Evolutionary conservation across 306 rosid genomes (phyloP).

Genomic region (Mimosa pudica): DNA sequence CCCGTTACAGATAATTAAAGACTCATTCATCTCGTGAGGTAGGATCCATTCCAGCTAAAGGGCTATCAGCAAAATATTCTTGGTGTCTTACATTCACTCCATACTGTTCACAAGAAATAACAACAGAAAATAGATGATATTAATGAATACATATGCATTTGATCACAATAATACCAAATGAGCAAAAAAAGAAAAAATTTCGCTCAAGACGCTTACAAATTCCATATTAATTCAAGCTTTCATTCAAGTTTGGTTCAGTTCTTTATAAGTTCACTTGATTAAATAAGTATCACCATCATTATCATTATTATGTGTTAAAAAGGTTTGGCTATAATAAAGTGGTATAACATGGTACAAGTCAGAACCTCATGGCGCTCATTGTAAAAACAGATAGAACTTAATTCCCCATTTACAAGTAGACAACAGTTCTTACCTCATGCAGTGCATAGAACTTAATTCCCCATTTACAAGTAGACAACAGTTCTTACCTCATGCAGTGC

Average conservation of each 20-base stretch:
- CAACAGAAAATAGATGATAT: slow-evolving; percentile 15
- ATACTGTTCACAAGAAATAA: slow-evolving; percentile 40
- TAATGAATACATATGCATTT: slow-evolving; percentile 9
- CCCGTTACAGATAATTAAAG: slow-evolving; percentile 9
- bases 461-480: slow-evolving; percentile 32
- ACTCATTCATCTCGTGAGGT: slow-evolving; percentile 89
- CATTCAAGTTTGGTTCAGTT: background rate
- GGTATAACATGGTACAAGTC: background rate
- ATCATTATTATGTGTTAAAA: background rate
- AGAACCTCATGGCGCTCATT: background rate
- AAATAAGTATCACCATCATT: background rate
- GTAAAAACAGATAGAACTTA: slow-evolving; percentile 7
- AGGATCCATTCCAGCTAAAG: slow-evolving; percentile 84
- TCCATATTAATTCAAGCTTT: background rate
- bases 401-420: slow-evolving; percentile 27
- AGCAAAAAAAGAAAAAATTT: background rate
- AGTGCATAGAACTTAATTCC: slow-evolving; percentile 40
- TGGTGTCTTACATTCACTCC: slow-evolving; percentile 92
- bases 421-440: slow-evolving; percentile 57
- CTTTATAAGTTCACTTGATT: background rate
- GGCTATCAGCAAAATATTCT: slow-evolving; percentile 96
- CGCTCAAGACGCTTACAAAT: slow-evolving; percentile 20
- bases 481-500: slow-evolving; percentile 69
- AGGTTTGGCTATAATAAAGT: background rate
- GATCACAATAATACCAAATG: slow-evolving; percentile 12